Percentiles rank a stretch among this genome's conserved stretches.
These are phyloP conservation scores for Mycena chlorophos DNA, from an alignment of 768 basidiomycete species.

Conservation along the genomic window DNA sequence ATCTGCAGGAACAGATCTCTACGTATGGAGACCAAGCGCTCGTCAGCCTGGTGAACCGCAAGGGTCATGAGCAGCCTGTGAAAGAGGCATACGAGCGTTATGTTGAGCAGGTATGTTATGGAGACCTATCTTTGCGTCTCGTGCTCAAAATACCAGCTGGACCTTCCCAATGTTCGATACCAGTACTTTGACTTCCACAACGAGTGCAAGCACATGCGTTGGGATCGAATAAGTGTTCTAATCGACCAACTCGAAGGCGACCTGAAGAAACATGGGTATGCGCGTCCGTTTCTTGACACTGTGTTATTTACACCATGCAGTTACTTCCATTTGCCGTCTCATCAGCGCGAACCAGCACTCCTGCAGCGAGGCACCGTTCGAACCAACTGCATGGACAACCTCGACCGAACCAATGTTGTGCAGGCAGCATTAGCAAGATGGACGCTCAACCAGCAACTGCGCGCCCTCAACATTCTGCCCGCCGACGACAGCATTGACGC, in stretches of 20 bases:
- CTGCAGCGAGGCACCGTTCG: conserved; percentile 79
- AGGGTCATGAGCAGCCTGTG: conserved; percentile 88
- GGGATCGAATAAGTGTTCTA: conserved; percentile 86
- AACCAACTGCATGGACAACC: conserved; percentile 97
- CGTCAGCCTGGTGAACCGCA: conserved; percentile 92
- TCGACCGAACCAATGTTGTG: conserved; percentile 96
- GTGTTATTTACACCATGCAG: conserved; percentile 37
- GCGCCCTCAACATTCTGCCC: conserved; percentile 67
- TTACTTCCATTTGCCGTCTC: conserved; percentile 72
- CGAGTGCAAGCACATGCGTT: conserved; percentile 92
- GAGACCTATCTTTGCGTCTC: conserved; percentile 5
- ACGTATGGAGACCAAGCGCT: conserved; percentile 78
- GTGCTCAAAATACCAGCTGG: conserved; percentile 43
- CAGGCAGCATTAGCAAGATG: conserved; percentile 90
- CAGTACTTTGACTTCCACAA: conserved; percentile 97
- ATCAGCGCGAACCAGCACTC: conserved; percentile 45
- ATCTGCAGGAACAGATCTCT: conserved; percentile 71
- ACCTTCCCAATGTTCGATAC: conserved; percentile 73
- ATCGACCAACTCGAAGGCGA: conserved; percentile 76
- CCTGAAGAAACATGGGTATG: conserved; percentile 67
- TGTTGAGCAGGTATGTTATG: conserved; percentile 54
- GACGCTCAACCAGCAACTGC: conserved; percentile 78
- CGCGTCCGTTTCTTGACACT: not conserved
- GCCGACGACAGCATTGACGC: conserved; percentile 76
- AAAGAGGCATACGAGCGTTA: conserved; percentile 93